Evolutionary conservation across 768 basidiomycete species (phyloP).

Genomic region (Lepiota subincarnata): DNA sequence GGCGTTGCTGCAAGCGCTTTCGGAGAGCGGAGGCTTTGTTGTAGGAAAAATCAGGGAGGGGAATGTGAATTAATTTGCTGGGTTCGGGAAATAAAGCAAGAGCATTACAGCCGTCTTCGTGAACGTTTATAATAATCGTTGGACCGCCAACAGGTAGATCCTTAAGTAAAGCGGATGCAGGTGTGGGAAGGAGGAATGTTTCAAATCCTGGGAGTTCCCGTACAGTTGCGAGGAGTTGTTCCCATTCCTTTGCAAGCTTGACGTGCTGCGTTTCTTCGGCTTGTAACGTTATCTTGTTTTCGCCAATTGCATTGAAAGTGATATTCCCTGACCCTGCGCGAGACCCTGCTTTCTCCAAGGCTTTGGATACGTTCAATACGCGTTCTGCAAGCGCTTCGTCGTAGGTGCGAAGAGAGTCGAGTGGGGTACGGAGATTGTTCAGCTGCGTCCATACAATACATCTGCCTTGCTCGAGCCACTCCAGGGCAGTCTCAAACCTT

Average conservation of each 20-base stretch:
- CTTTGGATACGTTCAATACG: neutral
- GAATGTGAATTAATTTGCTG: slow-evolving; percentile 5
- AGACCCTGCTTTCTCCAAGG: neutral
- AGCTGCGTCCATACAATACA: slow-evolving; percentile 20
- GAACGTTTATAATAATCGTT: slow-evolving; percentile 13
- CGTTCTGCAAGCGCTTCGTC: slow-evolving; percentile 18
- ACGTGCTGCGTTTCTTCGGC: neutral
- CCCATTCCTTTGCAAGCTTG: slow-evolving; percentile 4
- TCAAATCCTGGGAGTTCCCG: neutral
- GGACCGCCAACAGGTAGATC: slow-evolving; percentile 2
- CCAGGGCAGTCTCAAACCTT: slow-evolving; percentile 1
- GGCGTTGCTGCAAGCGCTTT: neutral
- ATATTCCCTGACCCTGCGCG: neutral
- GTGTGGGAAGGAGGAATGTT: neutral
- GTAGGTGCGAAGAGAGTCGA: slow-evolving; percentile 14
- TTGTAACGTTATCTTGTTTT: neutral
- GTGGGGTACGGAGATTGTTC: slow-evolving; percentile 16
- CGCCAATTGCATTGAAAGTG: neutral
- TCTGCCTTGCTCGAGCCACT: slow-evolving; percentile 15
- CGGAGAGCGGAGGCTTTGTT: neutral
- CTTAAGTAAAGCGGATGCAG: neutral
- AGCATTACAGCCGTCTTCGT: slow-evolving; percentile 12
- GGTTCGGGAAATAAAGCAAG: slow-evolving; percentile 1
- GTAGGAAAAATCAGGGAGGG: neutral
- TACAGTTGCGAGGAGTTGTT: neutral